Conservation (phyloP, 2,329 filamentous ascomycete species). For the Neospermospora avenae region DNA sequence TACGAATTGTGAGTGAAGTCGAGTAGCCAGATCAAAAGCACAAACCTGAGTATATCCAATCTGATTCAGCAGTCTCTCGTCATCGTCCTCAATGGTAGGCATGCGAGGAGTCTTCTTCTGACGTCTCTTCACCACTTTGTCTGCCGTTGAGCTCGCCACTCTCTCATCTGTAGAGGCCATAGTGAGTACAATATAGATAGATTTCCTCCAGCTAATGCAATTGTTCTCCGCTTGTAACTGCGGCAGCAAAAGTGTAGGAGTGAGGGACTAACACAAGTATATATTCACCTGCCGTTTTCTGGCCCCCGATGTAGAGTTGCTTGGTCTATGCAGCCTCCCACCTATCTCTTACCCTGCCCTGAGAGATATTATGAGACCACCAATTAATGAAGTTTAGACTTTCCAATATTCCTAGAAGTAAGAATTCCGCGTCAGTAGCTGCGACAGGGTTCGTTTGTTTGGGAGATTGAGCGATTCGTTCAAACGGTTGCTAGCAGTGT, state of each 20-base stretch:
- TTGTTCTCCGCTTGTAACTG: not conserved
- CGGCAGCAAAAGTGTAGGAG: not conserved
- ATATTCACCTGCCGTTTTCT: not conserved
- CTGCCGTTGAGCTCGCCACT: not conserved
- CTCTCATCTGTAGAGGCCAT: conserved; percentile 18
- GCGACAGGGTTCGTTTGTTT: not conserved
- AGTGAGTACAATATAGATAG: not conserved
- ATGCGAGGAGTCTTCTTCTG: conserved; percentile 29
- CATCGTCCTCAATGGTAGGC: conserved; percentile 54
- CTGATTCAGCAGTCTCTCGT: conserved; percentile 56
- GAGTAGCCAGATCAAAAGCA: not conserved
- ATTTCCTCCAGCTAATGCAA: not conserved
- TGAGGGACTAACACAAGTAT: not conserved
- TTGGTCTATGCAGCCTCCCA: not conserved
- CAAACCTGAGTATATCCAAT: conserved; percentile 62
- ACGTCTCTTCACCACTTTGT: not conserved
- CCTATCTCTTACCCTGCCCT: not conserved
- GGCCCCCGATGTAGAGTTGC: not conserved
- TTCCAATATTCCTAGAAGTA: not conserved
- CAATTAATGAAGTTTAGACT: not conserved
- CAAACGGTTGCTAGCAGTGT: not conserved
- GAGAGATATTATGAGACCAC: not conserved
- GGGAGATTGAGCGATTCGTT: not conserved
- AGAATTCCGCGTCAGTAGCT: not conserved
- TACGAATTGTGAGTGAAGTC: not conserved